Base-by-base conservation (phyloP, 306 rosid species). In the Vigna angularis region DNA sequence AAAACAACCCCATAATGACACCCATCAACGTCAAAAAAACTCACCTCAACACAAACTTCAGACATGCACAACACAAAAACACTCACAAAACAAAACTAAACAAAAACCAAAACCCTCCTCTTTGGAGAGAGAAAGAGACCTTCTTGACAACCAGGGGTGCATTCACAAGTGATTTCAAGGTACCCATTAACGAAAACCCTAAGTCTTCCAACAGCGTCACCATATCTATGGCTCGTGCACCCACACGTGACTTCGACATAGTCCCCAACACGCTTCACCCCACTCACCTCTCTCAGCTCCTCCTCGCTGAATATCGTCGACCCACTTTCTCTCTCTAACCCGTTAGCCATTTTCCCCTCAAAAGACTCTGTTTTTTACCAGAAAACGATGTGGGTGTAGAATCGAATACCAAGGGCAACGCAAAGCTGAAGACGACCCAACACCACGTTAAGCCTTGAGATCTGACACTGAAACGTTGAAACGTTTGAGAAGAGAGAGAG, bases 141-240 rank as follows among this genome's bases (percentile, higher is more conserved):
- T 94, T 94, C 97, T 69, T 90, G 84, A 85, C 98, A 94, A 75
- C 97, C 97, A 85, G 98, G 98, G 82, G 97, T 92, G 97, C 98
- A 94, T 84, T 94, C 97, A 75, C 98, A 94, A 77, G 88, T 73
- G 91, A 94, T 87, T 85, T 92, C 87, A 44, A 94, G 98, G 78
- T 81, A 90, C 9, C 98, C 98, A 86, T 86, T 94, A 13, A 83
- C 18, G 90, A 87, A 94, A 94, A 94, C 98, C 98, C 97, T 94
- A 92, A 94, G 98, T 82, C 98, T 89, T 17, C 98, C 98, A 58
- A 94, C 98, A 75, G 98, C 97, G 40, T 94, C 98, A 36, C 98
- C 98, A 50, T 94, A 94, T 70, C 97, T 86, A 72, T 92, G 98
- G 75, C 98, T 94, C 3, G 98, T 94, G 81, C 98, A 94, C 42